Evolutionary conservation across 805 yeast species (phyloP), one percentile per base, ranked within the genome.

Genomic region (Yarrowia alimentaria): DNA sequence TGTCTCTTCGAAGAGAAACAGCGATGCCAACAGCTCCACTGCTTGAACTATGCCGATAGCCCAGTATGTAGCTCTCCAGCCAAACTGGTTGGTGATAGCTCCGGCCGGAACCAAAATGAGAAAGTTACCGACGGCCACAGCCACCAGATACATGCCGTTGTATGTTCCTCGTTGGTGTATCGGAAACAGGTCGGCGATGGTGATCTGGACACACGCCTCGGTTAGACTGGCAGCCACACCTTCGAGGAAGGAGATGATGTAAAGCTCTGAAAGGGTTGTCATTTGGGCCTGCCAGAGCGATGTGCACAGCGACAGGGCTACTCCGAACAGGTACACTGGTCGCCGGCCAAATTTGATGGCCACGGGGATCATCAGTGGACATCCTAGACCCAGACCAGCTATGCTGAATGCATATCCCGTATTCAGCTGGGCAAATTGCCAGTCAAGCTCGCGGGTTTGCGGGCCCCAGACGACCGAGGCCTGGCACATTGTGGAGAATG

Each of bases 51-150:
- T 53, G 1, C 55, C 58, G 13, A 56, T 55, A 18, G 52, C 45
- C 53, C 56, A 56, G 31, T 57, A 58, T 3, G 57, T 56, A 55
- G 59, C 54, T 13, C 62, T 24, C 62, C 62, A 59, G 4, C 62
- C 62, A 33, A 55, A 51, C 9, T 37, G 42, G 25, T 52, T 54
- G 6, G 58, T 53, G 20, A 59, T 56, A 10, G 51, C 47, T n/a
- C 62, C 62, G 5, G 61, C 61, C 18, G 59, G 55, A 9, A 59
- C 55, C 13, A 52, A 54, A 21, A 57, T 56, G 38, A 59, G 42
- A 34, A 54, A 57, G 25, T 59, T 56, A 10, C 62, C 62, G 12
- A 59, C 30, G 9, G 57, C 57, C 25, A 57, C 57, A 9, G 58
- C 57, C 22, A 59, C 55, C 21, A 59, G 34, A 40, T 57, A 59